phyloP scores from a whole-genome alignment of 202 grass and related monocot genomes.

The Zoysia matrella region DNA sequence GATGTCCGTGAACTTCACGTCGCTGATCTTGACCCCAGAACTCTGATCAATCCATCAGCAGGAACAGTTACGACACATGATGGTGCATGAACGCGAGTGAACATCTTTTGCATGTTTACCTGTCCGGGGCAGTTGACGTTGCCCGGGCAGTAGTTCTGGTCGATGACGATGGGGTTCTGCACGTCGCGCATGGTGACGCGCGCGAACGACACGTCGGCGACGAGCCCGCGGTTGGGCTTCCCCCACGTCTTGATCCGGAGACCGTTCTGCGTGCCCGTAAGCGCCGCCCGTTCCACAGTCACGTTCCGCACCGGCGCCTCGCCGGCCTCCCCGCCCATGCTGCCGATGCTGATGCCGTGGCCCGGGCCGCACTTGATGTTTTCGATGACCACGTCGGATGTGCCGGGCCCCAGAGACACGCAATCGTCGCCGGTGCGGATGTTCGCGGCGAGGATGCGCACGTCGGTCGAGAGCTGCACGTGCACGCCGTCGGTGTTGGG shows the following conservation, averaged over 20 bases:
- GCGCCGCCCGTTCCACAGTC: conserved; percentile 45
- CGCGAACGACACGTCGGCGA: conserved; percentile 42
- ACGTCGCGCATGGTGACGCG: conserved; percentile 49
- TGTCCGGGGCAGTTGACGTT: conserved; percentile 47
- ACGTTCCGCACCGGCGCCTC: conserved; percentile 55
- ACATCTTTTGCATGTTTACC: conserved; percentile 22
- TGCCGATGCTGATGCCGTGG: conserved; percentile 83
- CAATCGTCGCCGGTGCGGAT: conserved; percentile 73
- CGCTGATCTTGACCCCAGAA: conserved; percentile 66
- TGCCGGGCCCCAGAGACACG: conserved; percentile 62
- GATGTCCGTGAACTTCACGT: conserved; percentile 45
- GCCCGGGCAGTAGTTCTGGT: conserved; percentile 75
- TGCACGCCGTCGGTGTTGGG: conserved; percentile 80
- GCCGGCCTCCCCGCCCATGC: conserved; percentile 39
- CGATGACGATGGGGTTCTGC: conserved; percentile 57
- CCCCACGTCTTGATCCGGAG: conserved; percentile 75
- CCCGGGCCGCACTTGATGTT: conserved; percentile 61
- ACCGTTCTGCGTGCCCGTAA: conserved; percentile 55
- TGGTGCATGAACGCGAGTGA: too few relatives aligned
- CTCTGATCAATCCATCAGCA: conserved; percentile 33
- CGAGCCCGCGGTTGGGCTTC: conserved; percentile 42
- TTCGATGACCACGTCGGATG: conserved; percentile 43
- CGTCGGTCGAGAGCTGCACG: conserved; percentile 48
- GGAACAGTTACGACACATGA: too few relatives aligned
- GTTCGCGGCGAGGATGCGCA: conserved; percentile 39